Evolutionary conservation across 2,329 filamentous ascomycete genomes (phyloP).

Genomic region (Monascus ruber): DNA sequence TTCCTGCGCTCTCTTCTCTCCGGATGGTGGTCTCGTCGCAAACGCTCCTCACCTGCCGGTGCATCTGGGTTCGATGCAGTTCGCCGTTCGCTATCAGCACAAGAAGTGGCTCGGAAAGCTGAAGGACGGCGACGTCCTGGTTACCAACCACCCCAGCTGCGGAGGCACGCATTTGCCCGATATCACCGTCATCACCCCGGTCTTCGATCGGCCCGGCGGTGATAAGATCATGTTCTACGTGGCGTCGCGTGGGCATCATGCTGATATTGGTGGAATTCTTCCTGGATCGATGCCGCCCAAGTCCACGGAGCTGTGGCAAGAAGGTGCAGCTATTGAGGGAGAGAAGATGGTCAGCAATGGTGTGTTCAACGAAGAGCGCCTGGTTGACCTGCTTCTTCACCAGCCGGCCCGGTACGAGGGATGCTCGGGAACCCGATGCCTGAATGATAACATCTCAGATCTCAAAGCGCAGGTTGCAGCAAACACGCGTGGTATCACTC

Average conservation of each 20-base stretch:
- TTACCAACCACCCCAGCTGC: constrained; percentile 75
- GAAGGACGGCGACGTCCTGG: constrained; percentile 68
- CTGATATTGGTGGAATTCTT: constrained; percentile 73
- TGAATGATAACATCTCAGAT: constrained; percentile 76
- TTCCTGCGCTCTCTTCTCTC: constrained; percentile 70
- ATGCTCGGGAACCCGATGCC: constrained; percentile 65
- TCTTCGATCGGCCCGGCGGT: constrained; percentile 51
- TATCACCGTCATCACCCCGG: constrained; percentile 70
- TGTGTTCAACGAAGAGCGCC: constrained; percentile 65
- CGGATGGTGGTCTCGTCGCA: constrained; percentile 58
- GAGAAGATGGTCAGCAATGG: constrained; percentile 62
- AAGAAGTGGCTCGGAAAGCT: constrained; percentile 70
- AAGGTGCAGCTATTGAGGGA: constrained; percentile 36
- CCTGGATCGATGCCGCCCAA: constrained; percentile 69
- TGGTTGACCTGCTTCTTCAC: constrained; percentile 58
- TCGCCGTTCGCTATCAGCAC: constrained; percentile 66
- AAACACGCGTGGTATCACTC: constrained; percentile 72
- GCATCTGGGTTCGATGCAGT: constrained; percentile 76
- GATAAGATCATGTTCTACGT: constrained; percentile 72
- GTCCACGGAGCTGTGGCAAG: constrained; percentile 36
- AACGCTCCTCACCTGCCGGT: constrained; percentile 66
- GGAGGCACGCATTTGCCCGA: constrained; percentile 76
- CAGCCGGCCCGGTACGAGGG: constrained; percentile 65
- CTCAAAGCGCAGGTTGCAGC: constrained; percentile 78
- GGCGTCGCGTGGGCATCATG: constrained; percentile 68